A percentile compares a stretch with the other conserved stretches of the same genome.
These are phyloP conservation scores for Podochytrium sp. DNA, from an alignment of 192 early-diverging fungal species.

Conservation along the genomic window DNA sequence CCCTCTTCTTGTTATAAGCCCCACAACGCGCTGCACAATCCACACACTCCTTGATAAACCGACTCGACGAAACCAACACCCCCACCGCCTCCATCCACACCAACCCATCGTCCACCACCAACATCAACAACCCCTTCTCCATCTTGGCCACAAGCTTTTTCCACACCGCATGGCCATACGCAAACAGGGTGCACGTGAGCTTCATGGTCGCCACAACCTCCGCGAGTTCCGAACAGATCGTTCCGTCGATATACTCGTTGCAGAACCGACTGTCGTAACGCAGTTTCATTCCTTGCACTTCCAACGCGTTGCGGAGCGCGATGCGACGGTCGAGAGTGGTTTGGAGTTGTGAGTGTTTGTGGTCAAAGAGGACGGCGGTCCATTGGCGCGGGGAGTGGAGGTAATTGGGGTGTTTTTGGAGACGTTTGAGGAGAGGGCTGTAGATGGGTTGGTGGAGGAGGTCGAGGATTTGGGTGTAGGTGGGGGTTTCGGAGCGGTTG, in stretches of 20 bases:
- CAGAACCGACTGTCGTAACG: conserved; percentile 1
- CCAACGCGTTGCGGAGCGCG: not conserved
- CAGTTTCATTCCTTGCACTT: not conserved
- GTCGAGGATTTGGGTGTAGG: not conserved
- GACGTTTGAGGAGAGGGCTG: not conserved
- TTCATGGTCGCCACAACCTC: not conserved
- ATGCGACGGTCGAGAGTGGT: not conserved
- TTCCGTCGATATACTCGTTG: not conserved
- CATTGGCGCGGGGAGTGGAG: not conserved
- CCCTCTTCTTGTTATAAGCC: not conserved
- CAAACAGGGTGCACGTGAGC: not conserved
- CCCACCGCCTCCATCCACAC: not conserved
- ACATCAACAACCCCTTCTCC: not conserved
- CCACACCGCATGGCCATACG: not conserved
- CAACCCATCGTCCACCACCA: not conserved
- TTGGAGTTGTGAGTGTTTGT: not conserved
- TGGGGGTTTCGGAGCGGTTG: not conserved
- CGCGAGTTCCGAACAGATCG: not conserved
- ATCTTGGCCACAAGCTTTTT: not conserved
- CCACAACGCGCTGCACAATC: not conserved
- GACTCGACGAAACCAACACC: not conserved
- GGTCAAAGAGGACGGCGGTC: not conserved
- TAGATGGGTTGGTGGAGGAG: not conserved
- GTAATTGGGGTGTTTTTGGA: not conserved
- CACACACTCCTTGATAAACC: not conserved